Base-by-base conservation (phyloP, 352 stramenopile genomes). In the Pythium oligandrum region DNA sequence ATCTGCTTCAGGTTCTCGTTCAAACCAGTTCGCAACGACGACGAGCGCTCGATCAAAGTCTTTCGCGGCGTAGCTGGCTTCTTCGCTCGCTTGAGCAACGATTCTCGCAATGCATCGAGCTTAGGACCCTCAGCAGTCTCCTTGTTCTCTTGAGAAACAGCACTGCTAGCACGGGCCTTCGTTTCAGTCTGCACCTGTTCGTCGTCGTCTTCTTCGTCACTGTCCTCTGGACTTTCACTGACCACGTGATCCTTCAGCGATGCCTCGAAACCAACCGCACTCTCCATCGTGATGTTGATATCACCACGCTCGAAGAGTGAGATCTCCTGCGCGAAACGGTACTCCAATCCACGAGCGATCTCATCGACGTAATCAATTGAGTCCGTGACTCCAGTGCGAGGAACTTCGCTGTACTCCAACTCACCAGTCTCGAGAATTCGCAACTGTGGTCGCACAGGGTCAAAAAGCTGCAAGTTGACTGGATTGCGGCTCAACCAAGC, bases 1-100 rank as follows among this genome's bases (percentile, higher is more conserved):
- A 82, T 81, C 49, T 81, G 70, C 68, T 81, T 86, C 49, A 86
- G 45, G 52, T 81, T 84, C 54, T 86, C 73, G 50, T 88, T 73
- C 40, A 88, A 36, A 32, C 71, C 71, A 26, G 55, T 72, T 33
- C 64, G 74, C 50, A 86, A 57, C 35, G 63, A 71, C 4, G 75
- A 84, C 33, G 68, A 80, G 39, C 64, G 71, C 59, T 67, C 64
- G 32, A 79, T 62, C 39, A 83, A 57, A 9, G 56, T 61, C 38
- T 31, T 44, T 26, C 17, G 17, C 17, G 17, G 17, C 17, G 17
- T 26, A 26, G 17, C 17, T 42, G 35, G 38, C 59, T 68, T 78
- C 44, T 34, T 68, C 44, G 38, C 56, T 10, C 66, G 68, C 48
- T 81, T 83, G 56, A 70, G 74, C 6, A 85, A 59, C 26, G 75